Base-by-base conservation (phyloP, 208 protist genomes). In the Leishmania turanica region DNA sequence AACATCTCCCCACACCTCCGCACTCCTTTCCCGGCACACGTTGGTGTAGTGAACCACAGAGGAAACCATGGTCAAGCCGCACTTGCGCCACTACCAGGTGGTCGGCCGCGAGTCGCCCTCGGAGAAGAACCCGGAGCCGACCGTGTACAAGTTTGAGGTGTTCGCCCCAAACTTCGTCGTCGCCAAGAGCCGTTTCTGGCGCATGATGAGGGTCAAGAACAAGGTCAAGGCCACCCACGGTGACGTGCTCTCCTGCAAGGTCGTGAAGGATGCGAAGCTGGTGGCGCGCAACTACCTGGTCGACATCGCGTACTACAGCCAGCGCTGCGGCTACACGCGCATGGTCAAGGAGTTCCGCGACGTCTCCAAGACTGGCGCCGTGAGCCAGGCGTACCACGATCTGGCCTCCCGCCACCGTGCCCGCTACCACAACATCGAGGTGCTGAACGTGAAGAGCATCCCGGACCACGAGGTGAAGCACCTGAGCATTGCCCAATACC, bases 301-400 rank as follows among this genome's bases (percentile, higher is more conserved):
- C 72, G 99, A 98, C 88, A 91, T 99, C 81, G 96, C 99, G 64
- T 97, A 97, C 91, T 99, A 99, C 96, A 98, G 99, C 93, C 98
- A 98, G 78, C 96, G 99, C 78, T 98, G 93, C 84, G 99, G 99
- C 80, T 99, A 98, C 81, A 99, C 99, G 85, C 99, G 99, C 96
- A 99, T 99, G 95, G 98, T 99, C 93, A 99, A 99, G 95, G 99
- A 99, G 93, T 99, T 99, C 97, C 97, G 99, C 84, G 99, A 99
- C 76, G 93, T 97, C 40, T 96, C 96, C 84, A 94, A 99, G 83
- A 89, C 90, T 79, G 98, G 96, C 73, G 99, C 99, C 83, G 97
- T 99, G 76, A 93, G 98, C 74, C 96, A 99, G 92, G 96, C 99
- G 84, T 99, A 99, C 93, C 90, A 96, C 81, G 99, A 99, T 77